Evolutionary conservation across 805 yeast genomes (phyloP).

Genomic region (Monosporozyma siamensis): DNA sequence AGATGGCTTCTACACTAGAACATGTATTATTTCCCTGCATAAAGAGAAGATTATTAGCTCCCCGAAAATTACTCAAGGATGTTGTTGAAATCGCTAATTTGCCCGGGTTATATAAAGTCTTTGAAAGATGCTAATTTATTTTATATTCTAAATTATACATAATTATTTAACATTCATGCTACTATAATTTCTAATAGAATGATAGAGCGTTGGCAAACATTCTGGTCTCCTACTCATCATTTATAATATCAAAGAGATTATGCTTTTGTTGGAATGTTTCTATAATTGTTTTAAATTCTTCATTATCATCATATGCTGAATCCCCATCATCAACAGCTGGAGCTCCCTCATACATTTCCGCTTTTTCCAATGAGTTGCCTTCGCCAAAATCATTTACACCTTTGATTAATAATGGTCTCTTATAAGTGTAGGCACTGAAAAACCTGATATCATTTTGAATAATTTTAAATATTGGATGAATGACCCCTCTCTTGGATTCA

Average conservation of each 20-base stretch:
- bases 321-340: slow-evolving; percentile 5
- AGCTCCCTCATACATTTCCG: slow-evolving; percentile 3
- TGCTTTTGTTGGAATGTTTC: slow-evolving; percentile 16
- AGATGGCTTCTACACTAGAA: slow-evolving; percentile 39
- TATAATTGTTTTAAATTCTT: slow-evolving; percentile 13
- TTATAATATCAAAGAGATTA: slow-evolving; percentile 10
- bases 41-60: slow-evolving; percentile 55
- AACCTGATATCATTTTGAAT: slow-evolving; percentile 20
- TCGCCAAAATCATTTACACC: slow-evolving; percentile 4
- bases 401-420: slow-evolving; percentile 8
- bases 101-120: slow-evolving; percentile 84
- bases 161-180: too few species aligned
- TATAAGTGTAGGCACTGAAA: slow-evolving; percentile 6
- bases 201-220: too few species aligned
- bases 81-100: slow-evolving; percentile 81
- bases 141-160: not conserved
- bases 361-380: not conserved
- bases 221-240: too few species aligned
- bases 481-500: slow-evolving; percentile 11
- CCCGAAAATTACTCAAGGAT: slow-evolving; percentile 40
- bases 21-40: slow-evolving; percentile 55
- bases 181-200: too few species aligned
- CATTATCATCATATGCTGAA: slow-evolving; percentile 3
- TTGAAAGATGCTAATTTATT: slow-evolving; percentile 66
- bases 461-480: slow-evolving; percentile 23